Evolutionary conservation across 148 eudicot species (phyloP).

Genomic region (Nepenthes gracilis): DNA sequence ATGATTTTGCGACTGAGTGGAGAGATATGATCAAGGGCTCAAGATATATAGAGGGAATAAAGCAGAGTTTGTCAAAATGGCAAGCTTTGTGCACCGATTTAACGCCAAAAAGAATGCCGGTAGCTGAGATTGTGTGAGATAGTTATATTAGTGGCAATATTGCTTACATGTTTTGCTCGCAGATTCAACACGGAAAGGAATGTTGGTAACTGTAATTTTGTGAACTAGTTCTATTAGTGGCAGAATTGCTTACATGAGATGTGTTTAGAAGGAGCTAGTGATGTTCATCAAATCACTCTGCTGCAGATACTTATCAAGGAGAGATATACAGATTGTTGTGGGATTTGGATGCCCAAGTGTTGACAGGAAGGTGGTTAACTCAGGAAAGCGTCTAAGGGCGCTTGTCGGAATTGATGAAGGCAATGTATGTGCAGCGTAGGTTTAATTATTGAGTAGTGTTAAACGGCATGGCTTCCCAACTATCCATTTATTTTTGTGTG

Average conservation of each 20-base stretch:
- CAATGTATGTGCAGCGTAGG: slow-evolving; percentile 32
- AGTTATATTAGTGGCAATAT: too few relatives aligned
- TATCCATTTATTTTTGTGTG: background rate
- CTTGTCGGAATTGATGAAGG: slow-evolving; percentile 41
- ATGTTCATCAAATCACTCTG: background rate
- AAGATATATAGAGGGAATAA: background rate
- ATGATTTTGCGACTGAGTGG: slow-evolving; percentile 11
- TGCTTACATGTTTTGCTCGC: too few relatives aligned
- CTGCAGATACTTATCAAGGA: slow-evolving; percentile 35
- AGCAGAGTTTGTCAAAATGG: background rate
- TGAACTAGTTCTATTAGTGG: too few relatives aligned
- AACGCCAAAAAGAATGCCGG: too few relatives aligned
- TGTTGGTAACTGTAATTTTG: too few relatives aligned
- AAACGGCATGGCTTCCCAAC: too few relatives aligned
- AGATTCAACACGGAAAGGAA: too few relatives aligned
- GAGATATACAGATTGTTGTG: slow-evolving; percentile 36
- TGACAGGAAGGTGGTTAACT: slow-evolving; percentile 63
- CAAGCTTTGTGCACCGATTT: background rate
- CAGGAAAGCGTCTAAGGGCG: slow-evolving; percentile 56
- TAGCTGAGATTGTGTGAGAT: too few relatives aligned
- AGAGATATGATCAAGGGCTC: background rate
- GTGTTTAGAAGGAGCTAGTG: too few relatives aligned
- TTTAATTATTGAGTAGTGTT: too few relatives aligned
- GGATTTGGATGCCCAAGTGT: slow-evolving; percentile 46
- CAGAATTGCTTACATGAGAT: too few relatives aligned